These are phyloP conservation scores for Trebouxia gelatinosa DNA, from an alignment of 163 green algal species.

Conservation along the genomic window DNA sequence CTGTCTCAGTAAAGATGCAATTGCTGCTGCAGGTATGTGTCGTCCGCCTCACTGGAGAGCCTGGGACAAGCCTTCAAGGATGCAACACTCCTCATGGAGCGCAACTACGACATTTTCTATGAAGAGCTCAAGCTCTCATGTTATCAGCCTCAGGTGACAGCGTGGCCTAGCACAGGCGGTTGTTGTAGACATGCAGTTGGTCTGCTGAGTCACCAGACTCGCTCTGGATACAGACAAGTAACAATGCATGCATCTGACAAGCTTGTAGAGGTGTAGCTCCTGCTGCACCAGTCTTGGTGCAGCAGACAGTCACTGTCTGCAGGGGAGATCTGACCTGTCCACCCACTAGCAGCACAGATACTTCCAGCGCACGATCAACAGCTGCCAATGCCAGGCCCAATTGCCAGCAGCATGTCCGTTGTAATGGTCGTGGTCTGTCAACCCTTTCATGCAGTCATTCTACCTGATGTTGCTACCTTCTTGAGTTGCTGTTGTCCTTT, in stretches of 20 bases:
- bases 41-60: constrained; percentile 26
- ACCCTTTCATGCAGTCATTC: too few relatives aligned
- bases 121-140: constrained; percentile 28
- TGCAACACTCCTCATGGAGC: constrained; percentile 3
- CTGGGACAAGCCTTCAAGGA: constrained; percentile 23
- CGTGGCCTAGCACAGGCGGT: too few relatives aligned
- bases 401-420: too few relatives aligned
- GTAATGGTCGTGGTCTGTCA: too few relatives aligned
- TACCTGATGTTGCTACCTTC: too few relatives aligned
- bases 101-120: constrained; percentile 33
- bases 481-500: not conserved
- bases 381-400: too few relatives aligned
- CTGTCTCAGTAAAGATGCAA: too few relatives aligned
- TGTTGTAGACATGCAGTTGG: not conserved
- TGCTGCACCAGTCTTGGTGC: not conserved
- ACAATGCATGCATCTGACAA: not conserved
- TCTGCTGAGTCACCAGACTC: too few relatives aligned
- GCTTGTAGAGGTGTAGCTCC: not conserved
- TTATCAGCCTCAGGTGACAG: not conserved
- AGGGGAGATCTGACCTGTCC: too few relatives aligned
- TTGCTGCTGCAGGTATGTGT: constrained; percentile 36
- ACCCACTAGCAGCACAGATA: too few relatives aligned
- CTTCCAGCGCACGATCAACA: too few relatives aligned
- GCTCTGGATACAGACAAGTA: not conserved
- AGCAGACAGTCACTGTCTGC: not conserved